phyloP scores from a whole-genome alignment of 768 basidiomycete species.

The Rhodotorula toruloides region DNA sequence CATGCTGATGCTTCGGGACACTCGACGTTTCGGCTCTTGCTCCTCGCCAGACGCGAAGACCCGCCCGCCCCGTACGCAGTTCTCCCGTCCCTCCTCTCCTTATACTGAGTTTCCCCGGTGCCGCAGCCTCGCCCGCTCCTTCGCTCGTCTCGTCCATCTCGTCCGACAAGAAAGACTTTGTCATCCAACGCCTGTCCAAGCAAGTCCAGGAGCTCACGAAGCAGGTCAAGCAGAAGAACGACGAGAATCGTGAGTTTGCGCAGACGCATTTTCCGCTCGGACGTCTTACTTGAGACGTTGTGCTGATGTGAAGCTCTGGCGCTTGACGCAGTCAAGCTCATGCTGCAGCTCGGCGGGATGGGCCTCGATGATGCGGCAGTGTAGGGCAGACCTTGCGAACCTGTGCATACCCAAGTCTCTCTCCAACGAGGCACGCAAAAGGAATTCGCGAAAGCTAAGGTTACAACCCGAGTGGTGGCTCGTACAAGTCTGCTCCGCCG shows the following conservation, averaged over 20 bases:
- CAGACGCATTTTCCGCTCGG: background rate
- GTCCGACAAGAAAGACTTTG: slow-evolving; percentile 9
- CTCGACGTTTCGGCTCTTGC: too few species aligned
- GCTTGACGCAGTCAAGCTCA: background rate
- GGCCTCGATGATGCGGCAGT: background rate
- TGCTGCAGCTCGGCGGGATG: background rate
- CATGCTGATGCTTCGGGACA: background rate
- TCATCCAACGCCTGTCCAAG: background rate
- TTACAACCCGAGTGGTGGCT: too few species aligned
- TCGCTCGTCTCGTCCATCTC: background rate
- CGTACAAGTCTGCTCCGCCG: too few species aligned
- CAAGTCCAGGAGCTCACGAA: background rate
- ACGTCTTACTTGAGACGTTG: background rate
- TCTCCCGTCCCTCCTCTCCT: background rate
- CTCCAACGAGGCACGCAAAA: too few species aligned
- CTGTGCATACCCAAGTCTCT: too few species aligned
- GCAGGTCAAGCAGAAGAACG: slow-evolving; percentile 4
- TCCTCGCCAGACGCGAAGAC: background rate
- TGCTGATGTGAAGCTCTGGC: background rate
- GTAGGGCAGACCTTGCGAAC: background rate
- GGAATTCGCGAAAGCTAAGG: too few species aligned
- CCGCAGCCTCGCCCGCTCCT: background rate
- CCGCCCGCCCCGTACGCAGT: background rate
- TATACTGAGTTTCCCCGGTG: too few species aligned
- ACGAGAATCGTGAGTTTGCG: slow-evolving; percentile 1